These are phyloP conservation scores for Neocatenulostroma microsporum DNA, from an alignment of 2,329 filamentous ascomycete species.

Conservation along the genomic window DNA sequence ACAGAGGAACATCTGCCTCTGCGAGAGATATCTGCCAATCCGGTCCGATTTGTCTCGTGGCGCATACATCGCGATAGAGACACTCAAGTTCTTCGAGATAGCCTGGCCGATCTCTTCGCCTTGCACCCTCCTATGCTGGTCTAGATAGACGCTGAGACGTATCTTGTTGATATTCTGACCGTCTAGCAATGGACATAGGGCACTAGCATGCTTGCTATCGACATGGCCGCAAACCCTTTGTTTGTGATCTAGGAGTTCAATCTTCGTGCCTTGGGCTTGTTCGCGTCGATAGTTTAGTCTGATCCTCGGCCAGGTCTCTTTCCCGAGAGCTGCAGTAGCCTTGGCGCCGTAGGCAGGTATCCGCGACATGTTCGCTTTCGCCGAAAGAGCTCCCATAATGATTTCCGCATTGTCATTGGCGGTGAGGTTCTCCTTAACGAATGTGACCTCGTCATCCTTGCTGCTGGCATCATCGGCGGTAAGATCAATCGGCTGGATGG, in stretches of 20 bases:
- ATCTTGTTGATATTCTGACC: conserved; percentile 50
- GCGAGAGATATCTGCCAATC: conserved; percentile 61
- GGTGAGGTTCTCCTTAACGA: conserved; percentile 4
- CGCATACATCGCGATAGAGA: conserved; percentile 74
- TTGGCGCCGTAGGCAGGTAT: conserved; percentile 15
- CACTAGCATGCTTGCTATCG: conserved; percentile 58
- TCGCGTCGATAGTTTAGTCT: conserved; percentile 59
- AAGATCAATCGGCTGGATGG: conserved; percentile 36
- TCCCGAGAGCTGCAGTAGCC: conserved; percentile 11
- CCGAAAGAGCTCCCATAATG: conserved; percentile 23
- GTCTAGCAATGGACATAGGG: conserved; percentile 67
- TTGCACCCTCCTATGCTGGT: conserved; percentile 53
- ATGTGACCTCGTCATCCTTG: conserved; percentile 18
- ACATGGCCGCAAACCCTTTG: conserved; percentile 64
- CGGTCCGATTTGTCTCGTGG: conserved; percentile 56
- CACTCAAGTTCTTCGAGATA: conserved; percentile 53
- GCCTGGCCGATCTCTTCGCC: conserved; percentile 58
- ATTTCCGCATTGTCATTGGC: conserved; percentile 13
- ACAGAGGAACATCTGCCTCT: conserved; percentile 58
- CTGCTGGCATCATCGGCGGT: conserved; percentile 40
- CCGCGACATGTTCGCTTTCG: conserved; percentile 16
- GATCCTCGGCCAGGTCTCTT: conserved; percentile 57
- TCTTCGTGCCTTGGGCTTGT: conserved; percentile 46
- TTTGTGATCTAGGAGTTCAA: conserved; percentile 66
- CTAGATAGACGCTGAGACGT: conserved; percentile 65